Conservation (phyloP, 2,329 filamentous ascomycete genomes). For the Hortaea werneckii region DNA sequence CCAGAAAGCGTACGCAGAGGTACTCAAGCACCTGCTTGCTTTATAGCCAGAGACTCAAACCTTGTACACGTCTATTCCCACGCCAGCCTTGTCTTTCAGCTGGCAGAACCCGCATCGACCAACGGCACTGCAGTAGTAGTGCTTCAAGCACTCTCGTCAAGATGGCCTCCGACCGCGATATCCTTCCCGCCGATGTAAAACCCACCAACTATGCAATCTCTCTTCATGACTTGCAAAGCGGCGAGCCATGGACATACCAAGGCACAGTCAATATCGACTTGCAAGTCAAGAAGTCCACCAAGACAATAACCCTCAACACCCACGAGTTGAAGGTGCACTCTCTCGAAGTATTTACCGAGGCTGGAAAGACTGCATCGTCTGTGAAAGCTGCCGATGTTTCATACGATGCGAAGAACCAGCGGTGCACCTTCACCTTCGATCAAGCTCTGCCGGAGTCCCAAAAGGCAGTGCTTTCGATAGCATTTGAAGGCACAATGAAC, state of each 20-base stretch:
- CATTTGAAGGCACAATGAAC: conserved; percentile 75
- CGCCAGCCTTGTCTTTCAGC: not conserved
- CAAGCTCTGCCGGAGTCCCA: conserved; percentile 58
- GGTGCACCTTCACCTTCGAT: conserved; percentile 67
- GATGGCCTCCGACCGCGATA: conserved; percentile 39
- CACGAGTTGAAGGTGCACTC: conserved; percentile 69
- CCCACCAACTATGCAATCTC: conserved; percentile 78
- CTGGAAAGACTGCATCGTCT: conserved; percentile 47
- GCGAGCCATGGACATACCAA: conserved; percentile 68
- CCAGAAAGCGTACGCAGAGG: too few relatives aligned
- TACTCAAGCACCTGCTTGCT: too few relatives aligned
- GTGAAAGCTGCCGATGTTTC: conserved; percentile 56
- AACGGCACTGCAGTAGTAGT: conserved; percentile 19
- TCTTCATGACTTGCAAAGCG: conserved; percentile 65
- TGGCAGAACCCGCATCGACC: not conserved
- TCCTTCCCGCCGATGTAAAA: conserved; percentile 50
- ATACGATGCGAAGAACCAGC: conserved; percentile 77
- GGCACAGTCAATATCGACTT: conserved; percentile 74
- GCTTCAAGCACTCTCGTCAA: conserved; percentile 24
- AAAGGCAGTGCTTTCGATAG: conserved; percentile 57
- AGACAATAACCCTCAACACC: conserved; percentile 72
- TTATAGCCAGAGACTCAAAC: too few relatives aligned
- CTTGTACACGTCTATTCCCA: not conserved
- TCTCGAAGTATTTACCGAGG: conserved; percentile 51
- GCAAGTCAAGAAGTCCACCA: conserved; percentile 60